Evolutionary conservation across 2,329 filamentous ascomycete genomes (phyloP), one percentile per base, ranked within the genome.

Genomic region (Botrytis galanthina): DNA sequence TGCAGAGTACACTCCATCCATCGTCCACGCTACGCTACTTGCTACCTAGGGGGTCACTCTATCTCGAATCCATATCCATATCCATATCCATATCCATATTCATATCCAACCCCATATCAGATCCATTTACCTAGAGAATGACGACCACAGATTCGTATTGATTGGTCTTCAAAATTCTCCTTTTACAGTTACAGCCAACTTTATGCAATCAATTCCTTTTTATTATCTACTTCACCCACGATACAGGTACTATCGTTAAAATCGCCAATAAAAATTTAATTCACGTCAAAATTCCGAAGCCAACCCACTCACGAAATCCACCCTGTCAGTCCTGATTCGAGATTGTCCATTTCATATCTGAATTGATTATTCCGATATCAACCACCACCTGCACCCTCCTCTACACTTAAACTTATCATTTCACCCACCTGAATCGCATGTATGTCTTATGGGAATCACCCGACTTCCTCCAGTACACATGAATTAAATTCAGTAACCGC

Each of bases 371-470:
- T 68, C 64, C 64, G 66, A 68, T 68, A 57, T 42, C 66, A 42
- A 42, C 26, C 26, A 35, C 42, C 64, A 32, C 29, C 22, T 16
- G n/a, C 42, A 35, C 20, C 44, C 48, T 66, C 35, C 60, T 42
- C 39, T 61, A 5, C n/a, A 37, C 61, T 42, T 20, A 44, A 44
- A 42, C n/a, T 4, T 39, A 37, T 42, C 32, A 42, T 32, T 29
- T 44, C 63, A 61, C 29, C 39, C 46, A 42, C 26, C 46, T 32
- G 32, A 74, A 74, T 62, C 77, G 77, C 77, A 76, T 79, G 77
- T 70, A 80, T 80, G 79, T 80, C 78, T 80, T 75, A 78, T 74
- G 71, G 76, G 73, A 68, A 74, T 76, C 79, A 78, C 51, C 77
- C 72, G 73, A 57, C 71, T 46, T 71, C 73, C 44, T 59, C 48